Conservation (phyloP, 768 basidiomycete genomes). For the Pulveroboletus sp. region DNA sequence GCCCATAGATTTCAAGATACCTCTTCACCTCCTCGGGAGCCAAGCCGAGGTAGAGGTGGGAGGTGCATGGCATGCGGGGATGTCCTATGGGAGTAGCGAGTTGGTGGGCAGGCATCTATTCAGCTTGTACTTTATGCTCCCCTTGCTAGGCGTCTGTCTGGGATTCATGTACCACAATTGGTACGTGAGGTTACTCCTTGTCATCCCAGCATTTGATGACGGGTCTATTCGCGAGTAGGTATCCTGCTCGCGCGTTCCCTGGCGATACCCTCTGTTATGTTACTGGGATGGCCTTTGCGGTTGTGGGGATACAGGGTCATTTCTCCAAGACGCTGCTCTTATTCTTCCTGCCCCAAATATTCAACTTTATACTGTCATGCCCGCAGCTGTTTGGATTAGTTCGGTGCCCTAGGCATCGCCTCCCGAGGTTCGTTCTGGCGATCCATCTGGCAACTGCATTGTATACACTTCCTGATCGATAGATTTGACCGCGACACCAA, state of each 20-base stretch:
- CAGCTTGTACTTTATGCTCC: conserved; percentile 96
- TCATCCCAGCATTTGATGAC: background rate
- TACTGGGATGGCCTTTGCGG: conserved; percentile 97
- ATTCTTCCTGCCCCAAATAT: conserved; percentile 97
- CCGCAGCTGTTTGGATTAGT: conserved; percentile 95
- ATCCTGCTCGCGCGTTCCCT: conserved; percentile 90
- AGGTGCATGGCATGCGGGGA: conserved; percentile 77
- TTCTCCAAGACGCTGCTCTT: conserved; percentile 94
- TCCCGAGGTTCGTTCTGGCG: conserved; percentile 64
- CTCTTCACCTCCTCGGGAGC: conserved; percentile 63
- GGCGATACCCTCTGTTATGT: conserved; percentile 98
- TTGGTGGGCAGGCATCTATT: conserved; percentile 92
- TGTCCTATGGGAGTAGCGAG: conserved; percentile 80
- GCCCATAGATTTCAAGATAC: conserved; percentile 70
- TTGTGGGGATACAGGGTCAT: conserved; percentile 95
- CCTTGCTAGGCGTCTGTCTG: conserved; percentile 82
- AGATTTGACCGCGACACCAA: conserved; percentile 77
- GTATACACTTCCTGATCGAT: background rate
- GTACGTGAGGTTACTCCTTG: conserved; percentile 40
- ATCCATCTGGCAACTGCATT: background rate
- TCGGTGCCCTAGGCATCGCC: conserved; percentile 88
- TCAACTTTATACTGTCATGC: conserved; percentile 93
- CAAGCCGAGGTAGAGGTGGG: conserved; percentile 67
- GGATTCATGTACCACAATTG: conserved; percentile 97
- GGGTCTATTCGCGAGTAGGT: conserved; percentile 50